A percentile compares a stretch with the other conserved stretches of the same genome.
These are phyloP conservation scores for Trichoderma sp. DNA, from an alignment of 2,329 filamentous ascomycete genomes.

Conservation along the genomic window DNA sequence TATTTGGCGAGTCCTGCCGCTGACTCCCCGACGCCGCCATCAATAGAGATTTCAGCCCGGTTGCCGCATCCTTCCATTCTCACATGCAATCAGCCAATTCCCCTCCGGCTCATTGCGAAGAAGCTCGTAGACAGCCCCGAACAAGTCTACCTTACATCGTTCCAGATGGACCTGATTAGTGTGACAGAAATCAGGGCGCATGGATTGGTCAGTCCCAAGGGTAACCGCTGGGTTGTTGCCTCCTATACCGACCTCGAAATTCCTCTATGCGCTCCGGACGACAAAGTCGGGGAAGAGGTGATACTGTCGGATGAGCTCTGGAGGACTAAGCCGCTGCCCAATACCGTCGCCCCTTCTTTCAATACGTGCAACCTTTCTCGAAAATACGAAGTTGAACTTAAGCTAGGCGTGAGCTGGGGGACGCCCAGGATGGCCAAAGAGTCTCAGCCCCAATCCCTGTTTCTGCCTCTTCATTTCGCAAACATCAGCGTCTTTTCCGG, in stretches of 20 bases:
- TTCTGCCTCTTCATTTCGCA: slow-evolving; percentile 77
- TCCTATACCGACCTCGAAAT: slow-evolving; percentile 73
- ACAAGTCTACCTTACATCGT: slow-evolving; percentile 72
- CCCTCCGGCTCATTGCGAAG: slow-evolving; percentile 77
- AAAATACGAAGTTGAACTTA: slow-evolving; percentile 81
- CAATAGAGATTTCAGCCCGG: slow-evolving; percentile 75
- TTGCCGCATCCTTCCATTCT: slow-evolving; percentile 86
- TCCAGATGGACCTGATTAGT: slow-evolving; percentile 82
- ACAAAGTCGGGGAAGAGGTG: slow-evolving; percentile 66
- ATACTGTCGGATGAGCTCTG: slow-evolving; percentile 73
- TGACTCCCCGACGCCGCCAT: slow-evolving; percentile 52
- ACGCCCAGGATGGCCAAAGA: slow-evolving; percentile 48
- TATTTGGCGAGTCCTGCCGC: slow-evolving; percentile 39
- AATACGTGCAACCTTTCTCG: slow-evolving; percentile 84
- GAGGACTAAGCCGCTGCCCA: slow-evolving; percentile 73
- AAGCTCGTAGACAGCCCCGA: slow-evolving; percentile 72
- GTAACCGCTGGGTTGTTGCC: slow-evolving; percentile 74
- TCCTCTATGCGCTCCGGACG: slow-evolving; percentile 59
- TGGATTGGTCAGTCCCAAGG: slow-evolving; percentile 71
- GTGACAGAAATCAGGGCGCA: slow-evolving; percentile 80
- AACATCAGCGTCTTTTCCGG: slow-evolving; percentile 81
- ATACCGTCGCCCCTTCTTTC: slow-evolving; percentile 85
- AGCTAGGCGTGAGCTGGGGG: slow-evolving; percentile 77
- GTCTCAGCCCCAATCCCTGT: slow-evolving; percentile 67
- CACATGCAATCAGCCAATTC: slow-evolving; percentile 85